Base-by-base conservation (phyloP, 2,329 filamentous ascomycete species). In the Fusarium sp. region DNA sequence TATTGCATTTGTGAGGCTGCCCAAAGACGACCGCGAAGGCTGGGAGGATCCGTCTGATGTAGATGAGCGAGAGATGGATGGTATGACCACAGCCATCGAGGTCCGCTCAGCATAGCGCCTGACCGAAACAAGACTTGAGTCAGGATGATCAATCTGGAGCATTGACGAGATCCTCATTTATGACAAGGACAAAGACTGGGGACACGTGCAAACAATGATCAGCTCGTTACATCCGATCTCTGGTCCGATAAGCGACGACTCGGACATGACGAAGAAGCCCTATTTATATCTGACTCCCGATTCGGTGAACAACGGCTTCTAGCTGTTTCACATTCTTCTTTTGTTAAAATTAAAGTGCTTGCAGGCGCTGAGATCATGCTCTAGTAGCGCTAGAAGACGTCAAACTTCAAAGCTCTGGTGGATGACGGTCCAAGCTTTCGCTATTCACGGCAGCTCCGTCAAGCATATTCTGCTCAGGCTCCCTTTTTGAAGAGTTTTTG, bases 1-100 rank as follows among this genome's bases (percentile, higher is more conserved):
- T 10, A 7, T 66, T 13, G 4, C 41, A 3, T 67, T 66, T 27
- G 63, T 66, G 22, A 61, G 63, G 14, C 5, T 66, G 12, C 63
- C 63, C 3, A 66, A 67, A 14, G 63, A 66, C 16, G 48, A 66
- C 12, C 63, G 63, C 3, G 63, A 66, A 9, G 63, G 63, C 6
- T 66, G 63, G 63, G 56, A 66, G 20, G 62, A 61, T 9, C 11
- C 48, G 3, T 42, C 62, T 6, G 48, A 51, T 4, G 32, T 27
- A 16, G 44, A 53, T 20, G 55, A 34, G 4, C 62, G 41, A 27
- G 56, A 49, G 12, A 24, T 55, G 2, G 34, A 45, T 18, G 62
- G 55, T 2, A 47, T 56, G 56, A 67, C 55, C 4, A 66, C 63
- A 1, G 63, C 55, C 7, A 7, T 67, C 4, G 62, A 66, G 5